Evolutionary conservation across 441 rosid genomes (phyloP).

Genomic region (Kokia cookei): DNA sequence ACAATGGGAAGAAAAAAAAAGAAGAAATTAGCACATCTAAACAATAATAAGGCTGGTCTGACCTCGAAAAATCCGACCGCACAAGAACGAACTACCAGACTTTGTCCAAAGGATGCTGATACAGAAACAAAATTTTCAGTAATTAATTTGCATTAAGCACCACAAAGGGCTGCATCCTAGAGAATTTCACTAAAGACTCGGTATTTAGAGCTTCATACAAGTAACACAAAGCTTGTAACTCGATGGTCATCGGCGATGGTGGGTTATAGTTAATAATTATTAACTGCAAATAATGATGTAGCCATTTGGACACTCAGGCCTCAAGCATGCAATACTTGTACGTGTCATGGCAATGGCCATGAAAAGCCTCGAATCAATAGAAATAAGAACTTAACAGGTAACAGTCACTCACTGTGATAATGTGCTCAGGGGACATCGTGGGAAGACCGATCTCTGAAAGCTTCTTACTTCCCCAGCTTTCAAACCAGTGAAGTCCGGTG

Average conservation of each 20-base stretch:
- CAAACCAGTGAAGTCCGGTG: constrained; percentile 89
- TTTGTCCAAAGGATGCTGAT: neutral
- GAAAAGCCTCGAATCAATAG: neutral
- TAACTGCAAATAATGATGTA: neutral
- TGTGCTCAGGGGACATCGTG: constrained; percentile 34
- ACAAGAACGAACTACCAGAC: neutral
- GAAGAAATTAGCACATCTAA: no score
- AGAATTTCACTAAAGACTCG: neutral
- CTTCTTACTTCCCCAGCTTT: constrained; percentile 84
- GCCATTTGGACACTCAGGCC: neutral
- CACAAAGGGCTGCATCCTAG: constrained; percentile 2
- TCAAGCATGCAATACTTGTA: neutral
- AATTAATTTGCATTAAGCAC: neutral
- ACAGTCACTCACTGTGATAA: constrained; percentile 50
- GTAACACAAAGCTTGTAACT: neutral
- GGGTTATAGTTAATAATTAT: neutral
- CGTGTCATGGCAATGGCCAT: neutral
- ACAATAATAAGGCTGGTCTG: neutral
- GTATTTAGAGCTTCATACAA: neutral
- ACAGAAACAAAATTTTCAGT: neutral
- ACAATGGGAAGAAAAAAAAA: no score
- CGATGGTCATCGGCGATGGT: neutral
- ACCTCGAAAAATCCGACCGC: neutral
- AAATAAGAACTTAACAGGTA: neutral
- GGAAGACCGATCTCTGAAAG: constrained; percentile 93